Base-by-base conservation (phyloP, 73 alveolate genomes). In the Paramecium sexaurelia region DNA sequence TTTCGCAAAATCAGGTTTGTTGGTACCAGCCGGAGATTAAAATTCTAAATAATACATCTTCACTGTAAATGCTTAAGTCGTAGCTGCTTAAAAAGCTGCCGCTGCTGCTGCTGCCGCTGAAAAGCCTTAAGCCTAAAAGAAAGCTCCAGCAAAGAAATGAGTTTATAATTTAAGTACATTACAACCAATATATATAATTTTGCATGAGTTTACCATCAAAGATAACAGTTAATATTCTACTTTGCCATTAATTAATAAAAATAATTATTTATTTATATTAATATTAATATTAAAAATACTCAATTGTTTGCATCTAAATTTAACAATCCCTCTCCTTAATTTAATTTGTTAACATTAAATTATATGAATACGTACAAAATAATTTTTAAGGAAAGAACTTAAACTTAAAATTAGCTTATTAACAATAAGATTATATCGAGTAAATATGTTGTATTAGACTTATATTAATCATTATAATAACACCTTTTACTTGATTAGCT, bases 101-200 rank as follows among this genome's bases (percentile, higher is more conserved):
- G 90, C 90, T 41, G 90, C 90, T 40, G 90, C 90, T 43, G 68
- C 40, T 24, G 90, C 68, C 8, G 68, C 83, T 61, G 83, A 61
- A 5, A 61, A 61, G 24, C 83, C 83, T 10, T 61, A 61, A 61
- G 51, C 43, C 26, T 61, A 61, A 32, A 61, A 61, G 83, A 61
- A 61, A 61, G 83, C 47, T 13, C 83, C 83, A 61, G 83, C 83
- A 41, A 61, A 61, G 26, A 61, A 61, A 61, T 61, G 83, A 61
- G 83, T 5, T 26, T 61, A 61, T 61, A 61, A 29, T 61, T 29
- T 61, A 61, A 73, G 87, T 73, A 73, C 87, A 73, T 71, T 73
- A 73, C 67, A 51, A 51, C 67, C 15, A 5, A 51, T 51, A 51
- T 51, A 51, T 51, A n/a, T 51, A 51, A 51, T 51, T 51, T 51